Evolutionary conservation across 1,139 yeast genomes (phyloP).

Genomic region (Kodamaea derodonti): DNA sequence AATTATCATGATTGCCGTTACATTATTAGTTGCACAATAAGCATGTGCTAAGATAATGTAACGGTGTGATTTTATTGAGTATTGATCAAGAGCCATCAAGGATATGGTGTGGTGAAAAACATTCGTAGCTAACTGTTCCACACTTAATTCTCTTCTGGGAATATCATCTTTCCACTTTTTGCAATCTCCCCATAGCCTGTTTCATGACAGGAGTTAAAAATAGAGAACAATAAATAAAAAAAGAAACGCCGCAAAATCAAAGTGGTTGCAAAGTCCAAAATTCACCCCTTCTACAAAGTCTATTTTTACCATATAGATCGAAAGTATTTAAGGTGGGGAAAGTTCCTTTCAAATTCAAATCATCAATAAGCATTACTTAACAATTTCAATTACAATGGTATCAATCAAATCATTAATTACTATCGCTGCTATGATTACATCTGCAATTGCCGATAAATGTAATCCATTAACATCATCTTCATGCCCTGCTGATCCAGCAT

Average conservation of each 20-base stretch:
- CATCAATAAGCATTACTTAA: neutral
- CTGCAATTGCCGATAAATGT: conserved; percentile 18
- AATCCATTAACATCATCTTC: conserved; percentile 28
- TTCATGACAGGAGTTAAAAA: conserved; percentile 1
- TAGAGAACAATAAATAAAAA: neutral
- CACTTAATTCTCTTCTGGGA: too few species aligned
- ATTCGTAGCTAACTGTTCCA: too few species aligned
- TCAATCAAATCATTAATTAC: conserved; percentile 5
- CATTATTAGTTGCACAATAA: too few species aligned
- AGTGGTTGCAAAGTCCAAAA: neutral
- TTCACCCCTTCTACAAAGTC: neutral
- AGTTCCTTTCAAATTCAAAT: neutral
- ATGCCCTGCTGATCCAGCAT: conserved; percentile 51
- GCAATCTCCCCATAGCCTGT: too few species aligned
- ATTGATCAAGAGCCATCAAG: too few species aligned
- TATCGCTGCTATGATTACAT: conserved; percentile 6
- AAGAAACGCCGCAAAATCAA: too few species aligned
- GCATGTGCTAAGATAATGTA: too few species aligned
- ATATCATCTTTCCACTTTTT: too few species aligned
- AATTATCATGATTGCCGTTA: too few species aligned
- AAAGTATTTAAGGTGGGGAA: neutral
- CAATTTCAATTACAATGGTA: conserved; percentile 2
- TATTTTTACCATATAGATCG: neutral
- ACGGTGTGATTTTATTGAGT: too few species aligned
- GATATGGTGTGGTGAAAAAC: too few species aligned